phyloP scores from a whole-genome alignment of 2,329 filamentous ascomycete species.

The Tolypocladium tundrense region DNA sequence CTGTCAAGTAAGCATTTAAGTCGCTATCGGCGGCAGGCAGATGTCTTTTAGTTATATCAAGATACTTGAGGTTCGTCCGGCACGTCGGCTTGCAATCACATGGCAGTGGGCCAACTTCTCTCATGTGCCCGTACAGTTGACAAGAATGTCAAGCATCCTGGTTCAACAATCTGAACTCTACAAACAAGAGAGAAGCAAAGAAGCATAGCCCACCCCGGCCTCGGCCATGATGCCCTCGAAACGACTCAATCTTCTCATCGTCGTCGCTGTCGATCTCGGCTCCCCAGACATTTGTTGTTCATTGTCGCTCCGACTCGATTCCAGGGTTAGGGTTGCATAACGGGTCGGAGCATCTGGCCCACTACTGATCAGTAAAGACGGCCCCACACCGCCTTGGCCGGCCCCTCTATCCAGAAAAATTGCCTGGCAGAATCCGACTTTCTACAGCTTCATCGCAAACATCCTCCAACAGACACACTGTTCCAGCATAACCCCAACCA shows the following conservation, averaged over 20 bases:
- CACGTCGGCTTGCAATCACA: neutral
- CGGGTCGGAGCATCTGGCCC: too few species aligned
- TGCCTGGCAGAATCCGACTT: slow-evolving; percentile 9
- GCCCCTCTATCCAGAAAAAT: slow-evolving; percentile 5
- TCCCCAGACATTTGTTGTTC: slow-evolving; percentile 9
- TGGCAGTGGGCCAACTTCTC: too few species aligned
- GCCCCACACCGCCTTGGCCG: slow-evolving; percentile 7
- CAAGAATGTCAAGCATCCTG: too few species aligned
- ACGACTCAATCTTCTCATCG: slow-evolving; percentile 13
- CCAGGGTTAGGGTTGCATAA: slow-evolving; percentile 4
- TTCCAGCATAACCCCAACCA: neutral
- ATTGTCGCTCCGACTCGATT: neutral
- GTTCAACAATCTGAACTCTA: too few species aligned
- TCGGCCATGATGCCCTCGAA: neutral
- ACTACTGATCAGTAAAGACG: too few species aligned
- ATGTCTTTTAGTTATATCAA: neutral
- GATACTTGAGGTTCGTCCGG: neutral
- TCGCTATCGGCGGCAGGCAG: neutral
- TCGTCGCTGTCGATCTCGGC: slow-evolving; percentile 15
- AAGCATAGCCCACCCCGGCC: too few species aligned
- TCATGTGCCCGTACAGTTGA: too few species aligned
- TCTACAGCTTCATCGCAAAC: neutral
- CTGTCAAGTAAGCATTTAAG: neutral
- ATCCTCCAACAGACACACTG: slow-evolving; percentile 3
- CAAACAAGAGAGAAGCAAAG: too few species aligned